Percentiles rank a stretch among this genome's conserved stretches.
Conservation (phyloP, 139 green algal species). For the Tetraselmis striata region DNA sequence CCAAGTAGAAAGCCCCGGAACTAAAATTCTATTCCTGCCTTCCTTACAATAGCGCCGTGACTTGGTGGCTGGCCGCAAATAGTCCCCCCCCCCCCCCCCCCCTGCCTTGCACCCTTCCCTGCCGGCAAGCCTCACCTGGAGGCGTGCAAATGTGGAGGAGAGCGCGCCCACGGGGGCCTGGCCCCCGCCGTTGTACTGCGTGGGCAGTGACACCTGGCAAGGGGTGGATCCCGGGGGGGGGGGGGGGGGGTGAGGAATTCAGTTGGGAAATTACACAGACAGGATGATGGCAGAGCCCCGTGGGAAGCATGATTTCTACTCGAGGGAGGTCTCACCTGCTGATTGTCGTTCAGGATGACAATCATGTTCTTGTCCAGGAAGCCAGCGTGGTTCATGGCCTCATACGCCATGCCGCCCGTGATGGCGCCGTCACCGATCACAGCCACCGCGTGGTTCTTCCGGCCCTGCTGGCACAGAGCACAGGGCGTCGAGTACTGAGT, state of each 20-base stretch:
- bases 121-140: too few relatives aligned
- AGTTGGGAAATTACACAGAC: neutral
- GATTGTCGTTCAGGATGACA: constrained; percentile 99
- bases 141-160: constrained; percentile 71
- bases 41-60: too few relatives aligned
- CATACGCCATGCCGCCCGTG: constrained; percentile 97
- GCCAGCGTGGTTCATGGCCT: constrained; percentile 99
- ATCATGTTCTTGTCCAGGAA: constrained; percentile 99
- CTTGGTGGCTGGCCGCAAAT: too few relatives aligned
- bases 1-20: too few relatives aligned
- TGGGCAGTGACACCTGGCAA: constrained; percentile 90
- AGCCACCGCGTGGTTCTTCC: constrained; percentile 73
- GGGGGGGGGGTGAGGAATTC: neutral
- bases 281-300: too few relatives aligned
- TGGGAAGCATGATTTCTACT: too few relatives aligned
- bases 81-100: too few relatives aligned
- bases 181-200: constrained; percentile 93
- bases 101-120: too few relatives aligned
- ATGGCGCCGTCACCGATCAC: constrained; percentile 99
- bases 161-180: constrained; percentile 95
- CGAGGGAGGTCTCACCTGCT: constrained; percentile 89
- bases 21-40: too few relatives aligned
- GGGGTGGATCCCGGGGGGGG: neutral
- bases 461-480: too few relatives aligned
- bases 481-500: too few relatives aligned